Base-by-base conservation (phyloP, 176 grass and related monocot species). In the Oryza glaberrima region DNA sequence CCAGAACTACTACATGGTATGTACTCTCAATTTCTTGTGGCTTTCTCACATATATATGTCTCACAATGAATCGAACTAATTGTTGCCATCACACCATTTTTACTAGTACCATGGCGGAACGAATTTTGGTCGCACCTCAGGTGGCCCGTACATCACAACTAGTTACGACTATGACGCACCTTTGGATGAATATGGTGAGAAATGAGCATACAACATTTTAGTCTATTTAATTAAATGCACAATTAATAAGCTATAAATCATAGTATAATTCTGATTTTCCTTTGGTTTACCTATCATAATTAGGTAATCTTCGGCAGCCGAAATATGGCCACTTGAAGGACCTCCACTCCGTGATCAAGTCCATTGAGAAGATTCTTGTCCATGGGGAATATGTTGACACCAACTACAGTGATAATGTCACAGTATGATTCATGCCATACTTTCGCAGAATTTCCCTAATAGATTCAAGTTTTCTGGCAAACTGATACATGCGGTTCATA, bases 81-180 rank as follows among this genome's bases (percentile, higher is more conserved):
- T 3, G 40, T 22, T 47, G n/a, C 15, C 5, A 69, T 5, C 41
- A 43, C 6, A 43, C 41, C 41, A 9, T 22, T 11, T 9, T 40
- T 36, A 41, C 40, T 10, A 94, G 92, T 94, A 94, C 32, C 92
- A 94, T 52, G 92, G 92, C 17, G 90, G 92, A 40, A 94, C 89
- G 0, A 91, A 94, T 48, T 94, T 91, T 43, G 92, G 84, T 3
- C 77, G 90, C 3, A 85, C 92, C 0, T 22, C 87, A 6, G 89
- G 89, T 8, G 92, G 92, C 11, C 89, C 92, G 48, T 92, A 90
- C 68, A 92, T 94, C 58, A 83, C 74, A 13, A 92, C 92, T 13
- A 72, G 67, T 65, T 94, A 92, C 45, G 92, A 94, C 78, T 94
- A 94, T 11, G 90, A 94, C 70, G 92, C 92, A 25, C 92, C 92